Base-by-base conservation (phyloP, 371 early-diverging fungal genomes). In the Lichtheimia ornata region DNA sequence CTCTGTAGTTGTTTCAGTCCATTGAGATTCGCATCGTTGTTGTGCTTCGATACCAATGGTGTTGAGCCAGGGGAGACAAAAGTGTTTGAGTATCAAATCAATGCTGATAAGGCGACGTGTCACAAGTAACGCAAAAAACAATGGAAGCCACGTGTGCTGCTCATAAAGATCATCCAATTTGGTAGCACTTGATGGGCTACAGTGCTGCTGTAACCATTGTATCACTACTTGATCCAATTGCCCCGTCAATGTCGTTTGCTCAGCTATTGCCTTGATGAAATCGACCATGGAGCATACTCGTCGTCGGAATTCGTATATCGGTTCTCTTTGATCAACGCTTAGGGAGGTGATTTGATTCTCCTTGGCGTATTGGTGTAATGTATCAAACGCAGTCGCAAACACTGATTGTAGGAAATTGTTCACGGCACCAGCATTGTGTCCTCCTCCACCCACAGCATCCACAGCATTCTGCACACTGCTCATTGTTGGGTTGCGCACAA, bases 91-190 rank as follows among this genome's bases (percentile, higher is more conserved):
- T 5, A 79, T 50, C 15, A 64, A 57, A 7, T 81, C 77, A 12
- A 83, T 62, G 18, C 70, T 72, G 15, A 81, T 65, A 6, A 79
- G 65, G 2, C 79, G 77, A 17, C 76, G 72, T 15, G 77, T 63
- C 3, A 80, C 84, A 28, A 85, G 64, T 27, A 78, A 68, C 1
- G 74, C 65, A 28, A 85, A 68, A 56, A 85, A 83, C 12, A 77
- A 62, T 9, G 81, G 71, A 2, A 82, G 63, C 85, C 85, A 85
- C 3, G 78, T 69, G 11, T 73, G 57, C 2, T 64, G 57, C 30
- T 73, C 63, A 25, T 70, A 56, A 69, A 78, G 69, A 17, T 75
- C 73, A 20, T 70, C 65, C 1, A 68, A 28, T 1, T 65, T 50
- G 14, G 66, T 55, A 18, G 65, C 58, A 27, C 60, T 63, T 2